Percentiles rank a stretch among this genome's conserved stretches.
phyloP scores from a whole-genome alignment of 306 rosid genomes.

The Cicer arietinum region DNA sequence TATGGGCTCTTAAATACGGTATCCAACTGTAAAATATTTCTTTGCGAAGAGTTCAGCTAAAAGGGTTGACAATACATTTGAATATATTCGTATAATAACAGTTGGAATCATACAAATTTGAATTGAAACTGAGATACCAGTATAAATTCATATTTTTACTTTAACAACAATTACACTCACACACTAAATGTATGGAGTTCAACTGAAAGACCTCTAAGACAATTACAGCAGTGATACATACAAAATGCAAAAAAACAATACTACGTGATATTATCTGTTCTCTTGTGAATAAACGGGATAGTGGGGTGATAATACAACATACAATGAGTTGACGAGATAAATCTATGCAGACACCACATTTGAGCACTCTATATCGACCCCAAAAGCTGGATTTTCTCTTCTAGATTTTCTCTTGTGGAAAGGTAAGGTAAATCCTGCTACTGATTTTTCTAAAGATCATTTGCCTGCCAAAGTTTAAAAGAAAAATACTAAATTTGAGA shows the following conservation, averaged over 20 bases:
- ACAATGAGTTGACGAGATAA: not conserved
- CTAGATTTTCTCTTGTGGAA: not conserved
- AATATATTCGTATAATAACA: too few species aligned
- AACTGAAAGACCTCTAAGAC: not conserved
- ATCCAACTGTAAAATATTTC: too few species aligned
- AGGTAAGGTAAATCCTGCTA: not conserved
- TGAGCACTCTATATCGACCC: conserved; percentile 3
- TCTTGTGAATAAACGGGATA: conserved; percentile 3
- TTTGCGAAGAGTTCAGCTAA: too few species aligned
- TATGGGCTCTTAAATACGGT: too few species aligned
- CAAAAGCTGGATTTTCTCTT: conserved; percentile 20
- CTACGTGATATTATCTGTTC: conserved; percentile 7
- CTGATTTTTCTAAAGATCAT: conserved; percentile 33
- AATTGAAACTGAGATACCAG: too few species aligned
- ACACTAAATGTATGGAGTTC: not conserved
- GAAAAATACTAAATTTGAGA: not conserved
- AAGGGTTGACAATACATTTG: too few species aligned
- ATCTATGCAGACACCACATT: conserved; percentile 10
- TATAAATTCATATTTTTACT: not conserved
- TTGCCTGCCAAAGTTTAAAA: conserved; percentile 35
- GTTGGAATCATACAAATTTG: too few species aligned
- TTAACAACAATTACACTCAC: not conserved
- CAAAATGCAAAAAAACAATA: not conserved
- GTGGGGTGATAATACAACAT: conserved; percentile 26
- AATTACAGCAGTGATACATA: not conserved